These are phyloP conservation scores for Poronia punctata DNA, from an alignment of 495 filamentous ascomycete genomes.

Conservation along the genomic window DNA sequence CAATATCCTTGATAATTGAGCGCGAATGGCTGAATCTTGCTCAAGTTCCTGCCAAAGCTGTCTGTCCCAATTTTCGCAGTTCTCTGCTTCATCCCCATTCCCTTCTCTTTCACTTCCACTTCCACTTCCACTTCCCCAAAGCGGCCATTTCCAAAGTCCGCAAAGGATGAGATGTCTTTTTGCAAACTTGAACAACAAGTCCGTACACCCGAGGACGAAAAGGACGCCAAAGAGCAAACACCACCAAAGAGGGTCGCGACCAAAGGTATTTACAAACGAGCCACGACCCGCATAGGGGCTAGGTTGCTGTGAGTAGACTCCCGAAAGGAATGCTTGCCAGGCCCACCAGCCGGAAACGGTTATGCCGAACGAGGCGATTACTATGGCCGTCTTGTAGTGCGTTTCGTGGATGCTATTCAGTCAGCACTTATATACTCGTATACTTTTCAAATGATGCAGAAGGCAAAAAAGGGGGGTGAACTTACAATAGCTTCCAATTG, in stretches of 20 bases:
- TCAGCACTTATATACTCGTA: not conserved
- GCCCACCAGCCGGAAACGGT: constrained; percentile 44
- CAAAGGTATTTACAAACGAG: constrained; percentile 60
- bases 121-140: constrained; percentile 13
- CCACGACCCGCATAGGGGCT: constrained; percentile 63
- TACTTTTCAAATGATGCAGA: not conserved
- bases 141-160: constrained; percentile 31
- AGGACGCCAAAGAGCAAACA: constrained; percentile 48
- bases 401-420: constrained; percentile 56
- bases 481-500: constrained; percentile 67
- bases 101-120: constrained; percentile 13
- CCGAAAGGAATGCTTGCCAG: constrained; percentile 72
- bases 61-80: constrained; percentile 37
- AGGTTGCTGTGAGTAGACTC: constrained; percentile 52
- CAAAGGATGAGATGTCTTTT: constrained; percentile 30
- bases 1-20: constrained; percentile 2
- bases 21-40: constrained; percentile 27
- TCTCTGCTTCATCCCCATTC: constrained; percentile 14
- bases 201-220: constrained; percentile 24
- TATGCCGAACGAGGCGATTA: constrained; percentile 53
- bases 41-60: constrained; percentile 43
- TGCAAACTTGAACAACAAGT: constrained; percentile 27
- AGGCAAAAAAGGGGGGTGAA: constrained; percentile 7
- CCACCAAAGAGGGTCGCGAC: constrained; percentile 72
- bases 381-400: constrained; percentile 70